Evolutionary conservation across 2,329 filamentous ascomycete species (phyloP).

Genomic region (Tolypocladium amazonense): DNA sequence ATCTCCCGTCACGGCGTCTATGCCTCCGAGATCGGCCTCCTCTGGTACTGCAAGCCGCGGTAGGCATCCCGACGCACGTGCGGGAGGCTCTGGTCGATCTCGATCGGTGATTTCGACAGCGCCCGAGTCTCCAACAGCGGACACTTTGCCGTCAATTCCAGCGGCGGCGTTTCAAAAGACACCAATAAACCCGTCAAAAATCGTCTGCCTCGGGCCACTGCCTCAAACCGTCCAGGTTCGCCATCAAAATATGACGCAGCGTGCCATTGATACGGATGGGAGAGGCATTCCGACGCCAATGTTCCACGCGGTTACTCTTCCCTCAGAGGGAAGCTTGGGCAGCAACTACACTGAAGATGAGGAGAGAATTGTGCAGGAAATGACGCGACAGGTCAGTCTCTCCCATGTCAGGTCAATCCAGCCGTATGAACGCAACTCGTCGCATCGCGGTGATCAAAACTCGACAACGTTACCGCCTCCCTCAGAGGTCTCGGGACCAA

Average conservation of each 20-base stretch:
- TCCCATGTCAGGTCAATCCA: conserved; percentile 1
- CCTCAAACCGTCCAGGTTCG: conserved; percentile 33
- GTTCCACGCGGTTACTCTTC: conserved; percentile 4
- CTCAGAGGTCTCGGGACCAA: background rate
- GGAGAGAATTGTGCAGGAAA: conserved; percentile 22
- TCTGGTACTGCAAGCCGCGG: conserved; percentile 8
- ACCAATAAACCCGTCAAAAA: conserved; percentile 39
- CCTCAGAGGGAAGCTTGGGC: conserved; percentile 31
- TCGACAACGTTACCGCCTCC: background rate
- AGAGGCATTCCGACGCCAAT: background rate
- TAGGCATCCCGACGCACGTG: background rate
- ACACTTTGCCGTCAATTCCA: conserved; percentile 1
- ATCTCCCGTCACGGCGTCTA: conserved; percentile 27
- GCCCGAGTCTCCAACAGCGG: background rate
- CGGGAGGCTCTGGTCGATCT: conserved; percentile 1
- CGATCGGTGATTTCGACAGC: conserved; percentile 2
- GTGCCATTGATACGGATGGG: conserved; percentile 3
- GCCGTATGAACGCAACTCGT: background rate
- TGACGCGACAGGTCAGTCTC: conserved; percentile 13
- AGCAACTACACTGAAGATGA: conserved; percentile 49
- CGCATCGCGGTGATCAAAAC: background rate
- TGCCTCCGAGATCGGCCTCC: conserved; percentile 12
- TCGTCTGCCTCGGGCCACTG: conserved; percentile 44
- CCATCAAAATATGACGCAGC: conserved; percentile 7
- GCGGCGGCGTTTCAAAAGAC: conserved; percentile 28